Base-by-base conservation (phyloP, 2,329 filamentous ascomycete genomes). In the Sarocladiaceae sp. region DNA sequence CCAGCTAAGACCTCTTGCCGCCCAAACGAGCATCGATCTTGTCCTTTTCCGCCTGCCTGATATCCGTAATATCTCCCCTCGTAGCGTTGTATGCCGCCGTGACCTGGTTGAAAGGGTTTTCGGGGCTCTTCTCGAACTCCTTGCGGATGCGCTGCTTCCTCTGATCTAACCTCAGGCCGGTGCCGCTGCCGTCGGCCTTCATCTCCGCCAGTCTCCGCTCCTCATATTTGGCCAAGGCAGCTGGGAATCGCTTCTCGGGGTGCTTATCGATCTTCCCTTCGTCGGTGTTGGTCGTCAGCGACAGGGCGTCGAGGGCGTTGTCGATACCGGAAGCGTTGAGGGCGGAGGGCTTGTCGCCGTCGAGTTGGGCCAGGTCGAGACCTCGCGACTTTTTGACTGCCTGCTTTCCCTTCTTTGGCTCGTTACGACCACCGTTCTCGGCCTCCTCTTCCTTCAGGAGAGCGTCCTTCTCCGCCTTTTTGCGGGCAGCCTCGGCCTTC, bases 71-170 rank as follows among this genome's bases (percentile, higher is more conserved):
- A 62, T 99, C 93, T 3, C 90, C 89, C 70, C 82, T 87, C 20
- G 79, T 81, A 51, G 89, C 82, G 69, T 99, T 89, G 71, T 90
- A 95, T 3, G 76, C 69, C 2, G 84, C 88, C 50, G 76, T 82
- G 15, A 86, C 84, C 73, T 96, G 90, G 72, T 96, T 96, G 73
- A 96, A 94, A 13, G 94, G 94, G 69, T 99, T 99, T 62, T 97
- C 93, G 1, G 89, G 86, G 63, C 88, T 88, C 77, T 90, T 95
- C 70, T 96, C 88, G 68, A 97, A 99, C 73, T 97, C 94, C 77
- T 96, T 95, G 56, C 82, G 73, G 59, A 96, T 88, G 64, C 86
- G 78, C 57, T 93, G 88, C 62, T 92, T 85, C 70, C 88, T 87
- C 79, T 97, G 92, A 60, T 95, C 83, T 60, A 88, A 76, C 53